These are phyloP conservation scores for Hericium rajendrae DNA, from an alignment of 768 basidiomycete genomes.

Conservation along the genomic window DNA sequence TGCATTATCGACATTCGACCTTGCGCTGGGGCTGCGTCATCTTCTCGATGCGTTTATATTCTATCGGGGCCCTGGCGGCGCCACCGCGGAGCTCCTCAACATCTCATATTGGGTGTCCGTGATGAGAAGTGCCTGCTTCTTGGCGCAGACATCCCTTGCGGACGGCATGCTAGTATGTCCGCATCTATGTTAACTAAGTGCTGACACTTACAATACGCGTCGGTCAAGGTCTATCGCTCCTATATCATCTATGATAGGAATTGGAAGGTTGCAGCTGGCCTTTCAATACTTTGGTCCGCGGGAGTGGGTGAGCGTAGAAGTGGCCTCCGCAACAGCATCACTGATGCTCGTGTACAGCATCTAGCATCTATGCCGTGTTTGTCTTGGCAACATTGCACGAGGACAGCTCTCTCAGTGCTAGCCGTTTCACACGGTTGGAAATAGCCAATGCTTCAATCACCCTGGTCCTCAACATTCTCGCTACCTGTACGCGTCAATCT, in stretches of 20 bases:
- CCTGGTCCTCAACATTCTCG: background rate
- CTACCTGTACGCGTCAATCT: background rate
- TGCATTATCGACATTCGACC: constrained; percentile 30
- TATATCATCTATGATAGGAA: constrained; percentile 16
- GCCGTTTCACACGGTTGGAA: background rate
- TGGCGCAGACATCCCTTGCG: constrained; percentile 33
- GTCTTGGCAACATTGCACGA: background rate
- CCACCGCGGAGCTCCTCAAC: constrained; percentile 24
- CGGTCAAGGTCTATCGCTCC: constrained; percentile 14
- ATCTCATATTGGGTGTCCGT: constrained; percentile 33
- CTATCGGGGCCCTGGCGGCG: constrained; percentile 20
- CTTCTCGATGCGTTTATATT: constrained; percentile 35
- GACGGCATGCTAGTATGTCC: constrained; percentile 35
- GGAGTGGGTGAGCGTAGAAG: constrained; percentile 1
- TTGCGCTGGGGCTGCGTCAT: constrained; percentile 29
- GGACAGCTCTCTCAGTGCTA: background rate
- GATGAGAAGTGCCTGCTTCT: constrained; percentile 31
- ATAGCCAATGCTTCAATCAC: background rate
- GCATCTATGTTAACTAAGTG: too few species aligned
- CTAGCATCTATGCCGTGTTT: constrained; percentile 1
- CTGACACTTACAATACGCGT: too few species aligned
- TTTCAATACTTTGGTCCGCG: constrained; percentile 16
- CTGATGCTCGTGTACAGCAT: background rate
- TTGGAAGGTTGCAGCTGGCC: constrained; percentile 10
- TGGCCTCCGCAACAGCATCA: too few species aligned